These are phyloP conservation scores for Cynara cardunculus DNA, from an alignment of 129 eudicot genomes.

Conservation along the genomic window DNA sequence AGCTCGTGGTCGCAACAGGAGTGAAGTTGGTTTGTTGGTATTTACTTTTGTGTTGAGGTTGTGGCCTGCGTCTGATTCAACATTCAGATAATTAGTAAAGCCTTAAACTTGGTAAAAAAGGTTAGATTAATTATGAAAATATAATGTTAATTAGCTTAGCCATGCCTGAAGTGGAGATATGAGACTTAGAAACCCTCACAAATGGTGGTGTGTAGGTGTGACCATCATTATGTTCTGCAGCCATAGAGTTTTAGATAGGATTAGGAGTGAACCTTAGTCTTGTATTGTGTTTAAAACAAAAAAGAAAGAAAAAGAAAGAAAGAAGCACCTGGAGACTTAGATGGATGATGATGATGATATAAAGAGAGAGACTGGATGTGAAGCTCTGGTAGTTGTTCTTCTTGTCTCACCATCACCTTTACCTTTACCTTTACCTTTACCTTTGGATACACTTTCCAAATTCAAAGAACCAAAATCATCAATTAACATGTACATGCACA, in stretches of 20 bases:
- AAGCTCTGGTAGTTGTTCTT: constrained; percentile 33
- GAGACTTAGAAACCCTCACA: constrained; percentile 36
- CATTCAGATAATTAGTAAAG: not conserved
- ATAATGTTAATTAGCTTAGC: not conserved
- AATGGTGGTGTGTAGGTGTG: constrained; percentile 39
- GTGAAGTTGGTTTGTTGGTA: constrained; percentile 43
- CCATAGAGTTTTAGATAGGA: too few relatives aligned
- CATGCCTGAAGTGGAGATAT: constrained; percentile 27
- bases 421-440: constrained; percentile 58
- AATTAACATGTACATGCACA: not conserved
- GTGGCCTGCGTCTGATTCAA: constrained; percentile 24
- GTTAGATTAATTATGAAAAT: not conserved
- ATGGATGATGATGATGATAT: constrained; percentile 18
- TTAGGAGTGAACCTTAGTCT: not conserved
- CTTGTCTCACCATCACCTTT: constrained; percentile 59
- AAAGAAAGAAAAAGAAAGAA: not conserved
- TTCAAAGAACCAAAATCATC: constrained; percentile 14
- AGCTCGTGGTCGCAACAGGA: constrained; percentile 75
- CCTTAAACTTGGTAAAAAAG: not conserved
- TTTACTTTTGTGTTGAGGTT: constrained; percentile 22
- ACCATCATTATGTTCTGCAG: constrained; percentile 19
- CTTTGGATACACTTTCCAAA: constrained; percentile 67
- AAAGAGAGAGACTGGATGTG: constrained; percentile 33
- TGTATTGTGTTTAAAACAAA: not conserved
- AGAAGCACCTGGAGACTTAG: not conserved